Evolutionary conservation across 1,284 basidiomycete genomes (phyloP), one percentile per base, ranked within the genome.

Genomic region (Vanrija humicola): DNA sequence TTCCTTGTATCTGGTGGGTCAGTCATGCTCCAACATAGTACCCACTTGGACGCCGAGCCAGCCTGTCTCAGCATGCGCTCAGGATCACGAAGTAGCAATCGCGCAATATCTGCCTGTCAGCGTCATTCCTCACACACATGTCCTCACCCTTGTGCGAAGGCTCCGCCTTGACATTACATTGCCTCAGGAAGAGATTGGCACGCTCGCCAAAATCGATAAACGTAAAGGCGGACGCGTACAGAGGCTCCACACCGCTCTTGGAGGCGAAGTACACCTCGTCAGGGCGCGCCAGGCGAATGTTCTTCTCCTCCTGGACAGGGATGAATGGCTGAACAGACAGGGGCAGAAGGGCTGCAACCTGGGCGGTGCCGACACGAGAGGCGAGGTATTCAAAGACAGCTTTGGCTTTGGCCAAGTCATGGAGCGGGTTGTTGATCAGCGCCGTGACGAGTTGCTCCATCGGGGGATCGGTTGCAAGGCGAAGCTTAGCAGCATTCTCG

Each of bases 181-280:
- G 86, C 56, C 83, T 84, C 47, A 99, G 79, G 76, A 98, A 96
- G 3, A 83, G 79, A 63, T 92, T 94, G 2, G 89, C 94, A 5
- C 81, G 80, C 0, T 82, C 70, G 0, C 94, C 95, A 73, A 95
- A 97, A 74, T 97, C 87, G 46, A 98, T 84, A 65, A 93, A 95
- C 12, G 85, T 83, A 69, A 97, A 96, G 10, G 72, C 67, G 1
- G 67, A 64, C 23, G 64, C 63, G 57, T 71, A 76, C 34, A 76
- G 54, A 7, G 62, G 58, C 15, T 54, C 62, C 0, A 61, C 63
- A 16, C 52, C 47, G 7, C 45, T 48, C 18, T 58, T 62, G 1
- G 70, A 62, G 0, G 60, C 46, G 46, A 78, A 71, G 60, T 76
- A 78, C 10, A 77, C 71, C 34, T 77, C 70, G 25, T 60, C 62